Conservation (phyloP, 768 basidiomycete species). For the Trametes sanguinea region DNA sequence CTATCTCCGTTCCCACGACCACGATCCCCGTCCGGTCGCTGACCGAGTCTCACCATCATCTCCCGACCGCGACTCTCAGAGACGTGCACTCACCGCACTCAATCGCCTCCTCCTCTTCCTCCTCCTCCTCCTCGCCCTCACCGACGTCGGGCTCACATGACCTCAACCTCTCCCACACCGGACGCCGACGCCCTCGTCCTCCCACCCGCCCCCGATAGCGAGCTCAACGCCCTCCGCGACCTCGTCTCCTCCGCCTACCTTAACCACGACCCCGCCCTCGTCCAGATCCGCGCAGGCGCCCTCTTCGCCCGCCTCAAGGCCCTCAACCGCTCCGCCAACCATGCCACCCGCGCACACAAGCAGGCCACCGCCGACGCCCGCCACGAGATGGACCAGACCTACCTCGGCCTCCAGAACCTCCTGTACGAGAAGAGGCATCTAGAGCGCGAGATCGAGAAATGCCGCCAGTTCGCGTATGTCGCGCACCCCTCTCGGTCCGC, state of each 20-base stretch:
- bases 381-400: constrained; percentile 88
- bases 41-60: neutral
- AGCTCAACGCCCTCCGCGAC: constrained; percentile 63
- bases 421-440: constrained; percentile 89
- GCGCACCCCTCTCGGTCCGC: neutral
- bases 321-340: constrained; percentile 73
- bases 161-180: constrained; percentile 34
- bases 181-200: constrained; percentile 23
- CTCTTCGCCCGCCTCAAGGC: constrained; percentile 81
- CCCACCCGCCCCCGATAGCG: constrained; percentile 47
- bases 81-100: too few species aligned
- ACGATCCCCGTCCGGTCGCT: constrained; percentile 3
- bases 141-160: constrained; percentile 12
- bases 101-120: neutral
- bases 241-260: constrained; percentile 52
- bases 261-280: constrained; percentile 47
- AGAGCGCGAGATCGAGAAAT: constrained; percentile 90
- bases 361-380: constrained; percentile 72
- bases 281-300: constrained; percentile 70
- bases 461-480: constrained; percentile 86
- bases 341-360: constrained; percentile 70
- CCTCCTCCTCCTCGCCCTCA: neutral
- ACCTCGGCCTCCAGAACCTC: constrained; percentile 83
- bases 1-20: constrained; percentile 16
- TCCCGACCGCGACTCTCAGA: neutral